Evolutionary conservation across 768 basidiomycete genomes (phyloP), one percentile per base, ranked within the genome.

Genomic region (Termitomyces sp.): DNA sequence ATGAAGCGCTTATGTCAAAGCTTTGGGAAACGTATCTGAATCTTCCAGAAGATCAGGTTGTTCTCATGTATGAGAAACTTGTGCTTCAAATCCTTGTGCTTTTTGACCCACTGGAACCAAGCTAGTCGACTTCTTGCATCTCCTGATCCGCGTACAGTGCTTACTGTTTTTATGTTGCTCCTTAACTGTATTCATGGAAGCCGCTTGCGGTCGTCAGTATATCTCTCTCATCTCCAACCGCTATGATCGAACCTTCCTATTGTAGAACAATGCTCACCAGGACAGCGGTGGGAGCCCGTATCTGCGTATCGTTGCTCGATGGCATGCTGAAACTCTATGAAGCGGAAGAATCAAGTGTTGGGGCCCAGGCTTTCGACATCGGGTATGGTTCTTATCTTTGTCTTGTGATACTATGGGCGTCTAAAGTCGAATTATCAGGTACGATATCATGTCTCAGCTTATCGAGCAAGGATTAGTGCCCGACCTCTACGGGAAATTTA

Each of bases 241-340:
- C 47, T 34, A 56, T 53, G 51, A 48, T 33, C 51, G 42, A 62
- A 63, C 36, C 24, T 51, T 52, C 55, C 62, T 50, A 46, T 58
- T 60, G 29, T 59, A 87, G 89, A 50, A 74, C 75, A 65, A 70
- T 83, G 63, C 72, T 92, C 37, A 74, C 75, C 4, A 77, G 75
- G 59, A 79, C 82, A 16, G 71, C 72, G 56, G 78, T 78, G 47
- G 90, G 90, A 42, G 74, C 78, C 51, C 81, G 86, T 48, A 77
- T 93, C 68, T 87, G 86, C 64, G 75, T 90, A 36, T 72, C 75
- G 3, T 71, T 95, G 34, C 72, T 95, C 15, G 89, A 92, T 66
- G 77, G 77, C 53, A 84, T 94, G 79, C 82, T 86, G n/a, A 72
- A 72, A 49, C 75, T 88, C 36, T 85, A 84, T 62, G 89, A 94